phyloP scores from a whole-genome alignment of 148 eudicot species.

The Limonium bicolor region DNA sequence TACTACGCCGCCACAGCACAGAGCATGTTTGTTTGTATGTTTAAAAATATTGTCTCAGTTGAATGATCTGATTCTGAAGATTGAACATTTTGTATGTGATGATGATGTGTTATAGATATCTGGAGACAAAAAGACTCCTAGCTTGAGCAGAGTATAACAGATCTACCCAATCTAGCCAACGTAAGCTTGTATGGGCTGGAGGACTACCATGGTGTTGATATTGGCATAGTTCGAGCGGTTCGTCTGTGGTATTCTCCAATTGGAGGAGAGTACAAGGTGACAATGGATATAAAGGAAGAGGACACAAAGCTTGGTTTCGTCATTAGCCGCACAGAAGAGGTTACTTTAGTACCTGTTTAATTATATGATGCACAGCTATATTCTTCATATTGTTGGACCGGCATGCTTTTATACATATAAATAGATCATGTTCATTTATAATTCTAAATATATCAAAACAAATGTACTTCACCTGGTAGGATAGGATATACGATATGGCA shows the following conservation, averaged over 20 bases:
- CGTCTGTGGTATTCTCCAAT: slow-evolving; percentile 79
- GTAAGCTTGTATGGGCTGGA: slow-evolving; percentile 78
- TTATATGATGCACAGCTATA: too few species aligned
- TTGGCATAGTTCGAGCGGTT: slow-evolving; percentile 71
- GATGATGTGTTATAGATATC: slow-evolving; percentile 36
- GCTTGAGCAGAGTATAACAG: slow-evolving; percentile 42
- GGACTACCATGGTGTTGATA: slow-evolving; percentile 85
- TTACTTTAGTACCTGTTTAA: too few species aligned
- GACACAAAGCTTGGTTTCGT: slow-evolving; percentile 68
- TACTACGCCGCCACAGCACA: too few species aligned
- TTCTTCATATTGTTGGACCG: neutral
- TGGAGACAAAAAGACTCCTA: slow-evolving; percentile 62
- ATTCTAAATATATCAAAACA: too few species aligned
- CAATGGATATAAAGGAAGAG: slow-evolving; percentile 36
- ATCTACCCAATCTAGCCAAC: slow-evolving; percentile 54
- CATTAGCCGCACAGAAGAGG: slow-evolving; percentile 71
- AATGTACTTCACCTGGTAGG: too few species aligned
- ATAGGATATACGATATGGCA: too few species aligned
- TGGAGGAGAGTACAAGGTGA: slow-evolving; percentile 41
- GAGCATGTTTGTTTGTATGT: neutral
- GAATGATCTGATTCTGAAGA: neutral
- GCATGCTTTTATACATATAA: neutral
- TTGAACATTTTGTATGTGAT: neutral
- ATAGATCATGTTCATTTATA: too few species aligned
- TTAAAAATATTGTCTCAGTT: neutral